Evolutionary conservation across 2,329 filamentous ascomycete species (phyloP).

Genomic region (Pseudogymnoascus sp.): DNA sequence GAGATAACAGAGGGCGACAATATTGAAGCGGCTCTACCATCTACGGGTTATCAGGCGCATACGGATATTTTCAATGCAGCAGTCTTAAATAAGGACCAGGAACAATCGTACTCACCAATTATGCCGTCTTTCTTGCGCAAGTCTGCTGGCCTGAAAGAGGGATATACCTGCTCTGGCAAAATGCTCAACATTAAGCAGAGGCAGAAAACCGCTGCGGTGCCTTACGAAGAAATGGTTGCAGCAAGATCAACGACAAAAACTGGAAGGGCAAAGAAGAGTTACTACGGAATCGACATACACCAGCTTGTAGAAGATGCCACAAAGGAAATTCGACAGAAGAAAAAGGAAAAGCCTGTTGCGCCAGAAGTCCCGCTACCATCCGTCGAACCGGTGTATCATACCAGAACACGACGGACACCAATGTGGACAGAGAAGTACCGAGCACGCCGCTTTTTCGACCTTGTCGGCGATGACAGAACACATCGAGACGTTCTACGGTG

Average conservation of each 20-base stretch:
- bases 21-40: neutral
- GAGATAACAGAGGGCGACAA: neutral
- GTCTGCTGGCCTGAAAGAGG: constrained; percentile 12
- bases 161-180: constrained; percentile 38
- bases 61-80: neutral
- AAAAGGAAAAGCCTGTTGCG: constrained; percentile 31
- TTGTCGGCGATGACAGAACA: constrained; percentile 89
- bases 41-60: neutral
- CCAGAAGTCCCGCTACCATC: constrained; percentile 29
- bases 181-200: constrained; percentile 48
- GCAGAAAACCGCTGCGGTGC: constrained; percentile 34
- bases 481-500: constrained; percentile 84
- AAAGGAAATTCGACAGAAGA: constrained; percentile 32
- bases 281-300: constrained; percentile 91
- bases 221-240: constrained; percentile 61
- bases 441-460: constrained; percentile 80
- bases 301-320: constrained; percentile 64
- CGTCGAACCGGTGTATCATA: constrained; percentile 28
- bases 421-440: constrained; percentile 98
- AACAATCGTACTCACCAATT: neutral
- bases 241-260: constrained; percentile 57
- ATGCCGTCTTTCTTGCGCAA: neutral
- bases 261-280: constrained; percentile 63
- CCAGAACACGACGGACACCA: constrained; percentile 36
- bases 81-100: neutral